phyloP scores from a whole-genome alignment of 2,329 filamentous ascomycete genomes.

The Colletotrichum shisoi region DNA sequence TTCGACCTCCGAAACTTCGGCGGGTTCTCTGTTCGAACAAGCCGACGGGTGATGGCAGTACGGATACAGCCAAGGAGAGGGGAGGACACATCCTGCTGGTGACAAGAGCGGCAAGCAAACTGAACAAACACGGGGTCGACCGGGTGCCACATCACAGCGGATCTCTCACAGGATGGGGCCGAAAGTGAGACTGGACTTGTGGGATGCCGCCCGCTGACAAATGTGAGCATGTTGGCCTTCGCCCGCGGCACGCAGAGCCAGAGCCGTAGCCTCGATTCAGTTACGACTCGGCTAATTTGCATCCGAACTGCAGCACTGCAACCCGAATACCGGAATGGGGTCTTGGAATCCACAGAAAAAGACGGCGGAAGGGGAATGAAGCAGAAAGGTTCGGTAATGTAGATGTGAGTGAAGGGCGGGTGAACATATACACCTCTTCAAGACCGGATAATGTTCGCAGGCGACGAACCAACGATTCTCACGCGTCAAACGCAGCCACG shows the following conservation, averaged over 20 bases:
- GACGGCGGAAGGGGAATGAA: neutral
- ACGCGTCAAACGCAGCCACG: neutral
- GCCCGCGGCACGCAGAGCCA: neutral
- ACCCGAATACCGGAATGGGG: neutral
- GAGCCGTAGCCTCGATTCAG: slow-evolving; percentile 7
- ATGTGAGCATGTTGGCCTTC: slow-evolving; percentile 4
- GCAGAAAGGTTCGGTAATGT: no score
- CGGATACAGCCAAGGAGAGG: neutral
- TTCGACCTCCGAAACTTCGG: neutral
- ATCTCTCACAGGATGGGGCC: neutral
- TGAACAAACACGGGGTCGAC: neutral
- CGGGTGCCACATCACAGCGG: neutral
- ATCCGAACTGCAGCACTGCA: slow-evolving; percentile 13
- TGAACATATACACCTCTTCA: neutral
- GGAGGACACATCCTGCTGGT: neutral
- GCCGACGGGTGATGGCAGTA: neutral
- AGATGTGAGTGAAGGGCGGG: neutral
- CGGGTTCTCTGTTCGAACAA: neutral
- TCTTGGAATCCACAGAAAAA: neutral
- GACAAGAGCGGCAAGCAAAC: neutral
- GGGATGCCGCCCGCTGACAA: slow-evolving; percentile 25
- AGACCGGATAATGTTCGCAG: neutral
- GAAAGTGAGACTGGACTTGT: neutral
- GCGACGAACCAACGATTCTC: neutral
- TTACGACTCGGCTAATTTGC: slow-evolving; percentile 13